A percentile compares a stretch with the other conserved stretches of the same genome.
phyloP scores from a whole-genome alignment of 2,329 filamentous ascomycete species.

The Ceratocystis alfenasii region DNA sequence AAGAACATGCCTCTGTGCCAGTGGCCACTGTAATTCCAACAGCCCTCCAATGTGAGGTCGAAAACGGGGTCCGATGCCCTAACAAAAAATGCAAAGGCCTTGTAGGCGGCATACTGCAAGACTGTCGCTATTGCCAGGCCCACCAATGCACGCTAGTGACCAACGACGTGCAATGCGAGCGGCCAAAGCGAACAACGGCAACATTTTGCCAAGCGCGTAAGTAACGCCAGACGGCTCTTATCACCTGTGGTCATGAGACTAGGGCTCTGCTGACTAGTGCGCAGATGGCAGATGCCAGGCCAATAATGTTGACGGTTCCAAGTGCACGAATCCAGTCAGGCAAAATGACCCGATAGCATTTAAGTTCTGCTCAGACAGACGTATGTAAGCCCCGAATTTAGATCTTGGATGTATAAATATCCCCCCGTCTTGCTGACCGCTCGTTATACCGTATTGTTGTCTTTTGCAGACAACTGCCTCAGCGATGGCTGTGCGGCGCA shows the following conservation, averaged over 20 bases:
- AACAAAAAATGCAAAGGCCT: slow-evolving; percentile 1
- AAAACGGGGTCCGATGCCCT: slow-evolving; percentile 15
- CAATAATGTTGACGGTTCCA: slow-evolving; percentile 10
- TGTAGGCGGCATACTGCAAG: neutral
- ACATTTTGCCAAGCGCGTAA: slow-evolving; percentile 17
- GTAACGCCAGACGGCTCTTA: neutral
- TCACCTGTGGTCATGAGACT: neutral
- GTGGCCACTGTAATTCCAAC: neutral
- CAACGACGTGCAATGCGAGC: slow-evolving; percentile 5
- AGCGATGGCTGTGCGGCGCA: slow-evolving; percentile 22
- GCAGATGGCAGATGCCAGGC: slow-evolving; percentile 23
- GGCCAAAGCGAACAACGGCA: slow-evolving; percentile 14
- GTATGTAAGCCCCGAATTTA: slow-evolving; percentile 20
- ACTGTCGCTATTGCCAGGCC: slow-evolving; percentile 3
- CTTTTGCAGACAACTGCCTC: slow-evolving; percentile 24
- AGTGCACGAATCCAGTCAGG: slow-evolving; percentile 24
- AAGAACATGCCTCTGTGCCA: neutral
- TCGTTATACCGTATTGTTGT: neutral
- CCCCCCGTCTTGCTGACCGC: neutral
- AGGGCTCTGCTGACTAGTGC: neutral
- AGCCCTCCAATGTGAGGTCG: slow-evolving; percentile 9
- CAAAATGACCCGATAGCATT: slow-evolving; percentile 24
- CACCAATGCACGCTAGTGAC: slow-evolving; percentile 17
- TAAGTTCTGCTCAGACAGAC: slow-evolving; percentile 24
- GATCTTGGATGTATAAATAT: neutral